Evolutionary conservation across 306 rosid species (phyloP), one percentile per base, ranked within the genome.

Genomic region (Lathyrus sativus): DNA sequence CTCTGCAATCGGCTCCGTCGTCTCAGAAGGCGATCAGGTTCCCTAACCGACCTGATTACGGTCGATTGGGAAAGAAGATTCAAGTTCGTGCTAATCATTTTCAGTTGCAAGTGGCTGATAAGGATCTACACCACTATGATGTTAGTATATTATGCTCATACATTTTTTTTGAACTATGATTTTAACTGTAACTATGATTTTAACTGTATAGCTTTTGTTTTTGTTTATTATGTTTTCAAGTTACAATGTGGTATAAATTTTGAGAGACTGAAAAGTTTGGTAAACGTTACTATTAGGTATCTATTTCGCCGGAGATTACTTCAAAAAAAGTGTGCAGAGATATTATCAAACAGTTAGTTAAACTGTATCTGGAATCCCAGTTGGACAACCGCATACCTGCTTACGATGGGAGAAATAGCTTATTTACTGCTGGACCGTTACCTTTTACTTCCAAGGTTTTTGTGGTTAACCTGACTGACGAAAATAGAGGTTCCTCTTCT

Each of bases 341-440:
- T 0, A 60, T 92, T 0, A 65, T 90, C 0, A 35, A 0, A 0
- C 72, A 68, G 38, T 48, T 92, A 0, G 65, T 71, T 0, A 1
- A 6, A 0, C 1, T 31, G 29, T 68, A 82, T 4, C 2, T 3
- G 0, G 80, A 72, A 3, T 55, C 88, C 0, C 46, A 60, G 0
- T 5, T 92, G 5, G 91, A 86, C 0, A 75, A 19, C 3, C 83
- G 83, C 3, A 4, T 1, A 1, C 79, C 85, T 0, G 96, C 90
- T 0, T 92, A 79, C 2, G 98, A 92, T 68, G 98, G 98, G 0
- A 62, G 86, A 7, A 92, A 88, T 44, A 85, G 79, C 46, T 65
- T 92, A 2, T 92, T 33, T 11, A 83, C 86, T 0, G 87, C 85
- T 0, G 93, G 90, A 0, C 41, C 82, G 0, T 64, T 93, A 8